Percentiles rank a stretch among this genome's conserved stretches.
These are phyloP conservation scores for Gracilaria gracilis DNA, from an alignment of 23 red algal genomes.

Conservation along the genomic window DNA sequence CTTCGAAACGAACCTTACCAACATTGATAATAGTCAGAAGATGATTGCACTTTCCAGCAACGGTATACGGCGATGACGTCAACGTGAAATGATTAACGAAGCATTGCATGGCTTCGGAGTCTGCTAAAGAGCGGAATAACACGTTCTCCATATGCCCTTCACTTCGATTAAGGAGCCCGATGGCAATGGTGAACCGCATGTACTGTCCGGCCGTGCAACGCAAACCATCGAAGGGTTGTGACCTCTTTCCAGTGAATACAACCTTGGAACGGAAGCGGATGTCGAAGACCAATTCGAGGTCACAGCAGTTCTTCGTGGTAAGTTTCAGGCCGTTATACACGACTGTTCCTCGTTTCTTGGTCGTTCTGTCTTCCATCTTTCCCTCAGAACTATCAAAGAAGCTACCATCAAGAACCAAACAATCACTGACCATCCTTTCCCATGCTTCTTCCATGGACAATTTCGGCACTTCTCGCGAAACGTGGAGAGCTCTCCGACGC, in stretches of 20 bases:
- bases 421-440: no score
- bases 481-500: no score
- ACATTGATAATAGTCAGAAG: neutral
- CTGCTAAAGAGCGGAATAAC: neutral
- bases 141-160: conserved; percentile 2
- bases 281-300: neutral
- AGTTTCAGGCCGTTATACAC: neutral
- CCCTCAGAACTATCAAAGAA: no score
- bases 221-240: neutral
- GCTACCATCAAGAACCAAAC: no score
- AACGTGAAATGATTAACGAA: conserved; percentile 3
- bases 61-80: neutral
- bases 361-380: no score
- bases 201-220: neutral
- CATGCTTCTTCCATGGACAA: no score
- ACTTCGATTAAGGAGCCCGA: neutral
- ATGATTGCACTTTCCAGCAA: neutral
- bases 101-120: neutral
- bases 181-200: neutral
- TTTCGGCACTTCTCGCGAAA: no score
- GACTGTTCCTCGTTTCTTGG: no score
- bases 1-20: no score
- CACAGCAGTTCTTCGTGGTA: neutral
- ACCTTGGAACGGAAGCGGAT: neutral
- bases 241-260: neutral